Percentiles rank a stretch among this genome's conserved stretches.
Conservation (phyloP, 1,284 basidiomycete species). For the Athelia sp. region DNA sequence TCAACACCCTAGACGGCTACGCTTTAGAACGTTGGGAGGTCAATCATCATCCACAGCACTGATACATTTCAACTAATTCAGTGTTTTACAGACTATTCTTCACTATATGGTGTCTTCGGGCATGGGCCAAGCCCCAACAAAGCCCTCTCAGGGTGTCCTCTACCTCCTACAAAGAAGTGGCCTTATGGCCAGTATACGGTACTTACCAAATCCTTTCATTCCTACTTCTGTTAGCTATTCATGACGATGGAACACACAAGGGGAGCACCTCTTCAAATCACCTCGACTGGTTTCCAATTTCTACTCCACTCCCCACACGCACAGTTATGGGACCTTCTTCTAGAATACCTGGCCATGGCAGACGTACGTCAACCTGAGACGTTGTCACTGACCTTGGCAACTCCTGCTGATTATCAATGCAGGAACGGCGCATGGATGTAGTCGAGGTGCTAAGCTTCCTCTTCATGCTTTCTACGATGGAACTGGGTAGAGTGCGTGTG, state of each 20-base stretch:
- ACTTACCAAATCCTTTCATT: too few relatives aligned
- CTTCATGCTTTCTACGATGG: constrained; percentile 94
- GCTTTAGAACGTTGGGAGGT: constrained; percentile 96
- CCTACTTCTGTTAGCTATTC: constrained; percentile 14
- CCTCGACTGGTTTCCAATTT: constrained; percentile 95
- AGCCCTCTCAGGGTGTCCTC: constrained; percentile 78
- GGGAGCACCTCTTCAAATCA: constrained; percentile 71
- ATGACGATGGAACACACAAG: constrained; percentile 20
- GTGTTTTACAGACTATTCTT: constrained; percentile 77
- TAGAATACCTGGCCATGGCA: constrained; percentile 83
- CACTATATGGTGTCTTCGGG: constrained; percentile 99
- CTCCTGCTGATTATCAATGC: too few relatives aligned
- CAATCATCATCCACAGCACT: constrained; percentile 16
- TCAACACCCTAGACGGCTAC: constrained; percentile 76
- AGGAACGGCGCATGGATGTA: constrained; percentile 86
- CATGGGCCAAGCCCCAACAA: constrained; percentile 59
- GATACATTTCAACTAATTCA: background rate
- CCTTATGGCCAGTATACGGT: constrained; percentile 75
- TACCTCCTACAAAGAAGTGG: constrained; percentile 81
- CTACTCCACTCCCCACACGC: constrained; percentile 94
- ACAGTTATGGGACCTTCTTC: constrained; percentile 94
- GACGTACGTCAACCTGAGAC: constrained; percentile 56
- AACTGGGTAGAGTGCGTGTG: constrained; percentile 71
- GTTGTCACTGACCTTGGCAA: too few relatives aligned
- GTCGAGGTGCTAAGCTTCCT: constrained; percentile 93